Base-by-base conservation (phyloP, 768 basidiomycete species). In the Imleria badia region DNA sequence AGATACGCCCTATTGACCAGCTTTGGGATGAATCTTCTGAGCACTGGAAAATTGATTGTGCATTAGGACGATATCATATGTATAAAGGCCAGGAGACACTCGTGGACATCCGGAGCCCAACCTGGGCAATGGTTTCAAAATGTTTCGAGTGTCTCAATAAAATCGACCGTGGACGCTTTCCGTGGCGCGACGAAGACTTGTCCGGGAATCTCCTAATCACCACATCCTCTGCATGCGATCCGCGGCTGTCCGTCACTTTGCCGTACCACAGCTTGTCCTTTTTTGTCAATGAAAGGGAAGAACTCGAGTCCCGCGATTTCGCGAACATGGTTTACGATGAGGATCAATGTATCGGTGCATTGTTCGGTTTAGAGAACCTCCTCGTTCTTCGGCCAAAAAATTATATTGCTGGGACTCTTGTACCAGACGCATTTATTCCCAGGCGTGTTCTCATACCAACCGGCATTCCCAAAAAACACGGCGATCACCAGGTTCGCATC, bases 221-320 rank as follows among this genome's bases (percentile, higher is more conserved):
- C n/a, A n/a, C n/a, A n/a, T n/a, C n/a, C n/a, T n/a, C n/a, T n/a
- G n/a, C n/a, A n/a, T n/a, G n/a, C n/a, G n/a, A n/a, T n/a, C n/a
- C n/a, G n/a, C n/a, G n/a, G n/a, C n/a, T n/a, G 2, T 60, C 48
- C 7, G 56, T 75, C 34, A 50, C 66, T 1, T 60, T 80, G 10
- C 26, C 26, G 26, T 6, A 26, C 26, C 6, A 26, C 6, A 6
- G 26, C 4, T 26, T 26, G 26, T 26, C 26, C 26, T 26, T 26
- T 26, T 26, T 26, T 26, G 26, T 26, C 26, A 26, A 26, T 26
- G 26, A 26, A 26, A 4, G 3, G 26, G 26, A 26, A 26, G 54
- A 64, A 9, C 58, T 80, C 8, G 70, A 78, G 52, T 78, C 72
- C 23, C 53, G 48, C 11, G 76, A 76, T 44, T 64, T 76, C 43